Percentiles rank a stretch among this genome's conserved stretches.
phyloP scores from a whole-genome alignment of 1,284 basidiomycete genomes.

The Heterobasidion irregulare region DNA sequence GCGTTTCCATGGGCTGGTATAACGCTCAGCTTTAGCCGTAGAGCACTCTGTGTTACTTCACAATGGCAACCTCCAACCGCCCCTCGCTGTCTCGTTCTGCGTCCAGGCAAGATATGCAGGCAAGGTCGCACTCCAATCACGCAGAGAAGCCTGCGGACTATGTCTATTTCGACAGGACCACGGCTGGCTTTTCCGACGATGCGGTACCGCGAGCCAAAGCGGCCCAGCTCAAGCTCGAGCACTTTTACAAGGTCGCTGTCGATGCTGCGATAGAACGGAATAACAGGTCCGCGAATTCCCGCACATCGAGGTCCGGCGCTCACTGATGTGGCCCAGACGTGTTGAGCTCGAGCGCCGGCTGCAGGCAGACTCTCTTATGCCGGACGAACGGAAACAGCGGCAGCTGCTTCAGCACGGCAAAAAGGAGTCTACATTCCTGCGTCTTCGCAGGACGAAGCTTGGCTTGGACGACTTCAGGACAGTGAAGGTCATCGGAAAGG shows the following conservation, averaged over 20 bases:
- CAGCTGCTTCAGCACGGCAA: slow-evolving; percentile 89
- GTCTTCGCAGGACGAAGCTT: slow-evolving; percentile 87
- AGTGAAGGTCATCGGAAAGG: slow-evolving; percentile 98
- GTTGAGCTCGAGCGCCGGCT: slow-evolving; percentile 91
- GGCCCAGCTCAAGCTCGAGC: slow-evolving; percentile 95
- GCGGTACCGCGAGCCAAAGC: slow-evolving; percentile 90
- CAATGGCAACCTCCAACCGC: slow-evolving; percentile 17
- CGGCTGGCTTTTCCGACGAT: slow-evolving; percentile 78
- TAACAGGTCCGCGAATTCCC: slow-evolving; percentile 32
- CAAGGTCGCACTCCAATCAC: slow-evolving; percentile 11
- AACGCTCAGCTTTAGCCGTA: neutral
- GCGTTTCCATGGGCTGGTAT: neutral
- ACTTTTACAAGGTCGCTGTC: slow-evolving; percentile 94
- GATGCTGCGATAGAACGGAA: slow-evolving; percentile 80
- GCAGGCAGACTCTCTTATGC: slow-evolving; percentile 61
- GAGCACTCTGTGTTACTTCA: neutral
- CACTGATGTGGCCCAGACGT: slow-evolving; percentile 44
- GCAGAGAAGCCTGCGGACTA: slow-evolving; percentile 54
- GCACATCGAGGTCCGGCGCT: slow-evolving; percentile 8
- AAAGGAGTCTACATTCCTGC: slow-evolving; percentile 86
- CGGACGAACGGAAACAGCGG: slow-evolving; percentile 82
- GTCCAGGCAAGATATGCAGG: slow-evolving; percentile 19
- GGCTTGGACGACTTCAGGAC: slow-evolving; percentile 92
- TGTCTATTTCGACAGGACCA: slow-evolving; percentile 93
- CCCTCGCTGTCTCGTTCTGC: slow-evolving; percentile 19